Percentiles rank a stretch among this genome's conserved stretches.
Evolutionary conservation across 257 asterid genomes (phyloP).

Genomic region (Coffea canephora): DNA sequence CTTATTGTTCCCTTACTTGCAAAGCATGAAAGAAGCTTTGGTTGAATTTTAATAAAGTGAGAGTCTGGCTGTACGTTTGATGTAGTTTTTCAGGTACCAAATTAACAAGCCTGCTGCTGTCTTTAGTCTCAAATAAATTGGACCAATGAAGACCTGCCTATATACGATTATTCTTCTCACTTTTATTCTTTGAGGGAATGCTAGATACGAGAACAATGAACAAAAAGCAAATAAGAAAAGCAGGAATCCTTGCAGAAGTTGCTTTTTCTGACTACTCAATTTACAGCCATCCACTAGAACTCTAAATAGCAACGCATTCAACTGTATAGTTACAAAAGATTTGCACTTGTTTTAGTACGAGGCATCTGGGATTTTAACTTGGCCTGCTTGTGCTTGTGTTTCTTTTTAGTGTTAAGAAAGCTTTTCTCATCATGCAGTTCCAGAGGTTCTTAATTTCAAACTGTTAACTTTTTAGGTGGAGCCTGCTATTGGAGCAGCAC

Average conservation of each 20-base stretch:
- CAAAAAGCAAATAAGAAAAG: background rate
- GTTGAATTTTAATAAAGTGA: background rate
- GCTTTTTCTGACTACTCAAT: background rate
- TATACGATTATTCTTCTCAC: background rate
- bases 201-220: background rate
- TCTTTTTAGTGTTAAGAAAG: background rate
- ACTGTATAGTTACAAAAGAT: background rate
- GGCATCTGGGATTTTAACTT: background rate
- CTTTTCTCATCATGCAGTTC: background rate
- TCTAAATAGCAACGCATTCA: background rate
- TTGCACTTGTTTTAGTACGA: background rate
- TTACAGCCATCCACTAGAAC: background rate
- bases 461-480: constrained; percentile 49
- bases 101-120: background rate
- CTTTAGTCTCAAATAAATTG: background rate
- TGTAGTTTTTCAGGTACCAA: background rate
- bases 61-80: background rate
- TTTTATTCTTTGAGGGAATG: background rate
- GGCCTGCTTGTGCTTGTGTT: background rate
- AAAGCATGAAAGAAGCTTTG: background rate
- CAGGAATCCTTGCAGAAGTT: background rate
- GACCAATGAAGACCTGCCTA: background rate
- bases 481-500: constrained; percentile 94
- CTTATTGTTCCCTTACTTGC: background rate
- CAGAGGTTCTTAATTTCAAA: background rate